Percentiles rank a stretch among this genome's conserved stretches.
Evolutionary conservation across 2,329 filamentous ascomycete species (phyloP).

Genomic region (Zelopaecilomyces penicillatus): DNA sequence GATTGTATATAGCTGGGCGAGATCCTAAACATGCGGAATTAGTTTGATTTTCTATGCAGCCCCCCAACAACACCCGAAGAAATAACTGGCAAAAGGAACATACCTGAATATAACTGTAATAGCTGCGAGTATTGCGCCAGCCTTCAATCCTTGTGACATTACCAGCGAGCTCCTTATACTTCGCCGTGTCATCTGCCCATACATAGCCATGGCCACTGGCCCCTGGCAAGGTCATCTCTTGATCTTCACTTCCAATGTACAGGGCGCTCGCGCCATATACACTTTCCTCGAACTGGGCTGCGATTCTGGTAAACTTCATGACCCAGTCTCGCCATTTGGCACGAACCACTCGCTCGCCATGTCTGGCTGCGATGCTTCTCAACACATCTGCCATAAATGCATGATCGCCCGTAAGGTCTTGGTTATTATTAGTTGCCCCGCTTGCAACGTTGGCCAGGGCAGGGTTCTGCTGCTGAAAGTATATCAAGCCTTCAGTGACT

Average conservation of each 20-base stretch:
- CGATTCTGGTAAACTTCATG: constrained; percentile 84
- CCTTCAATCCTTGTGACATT: constrained; percentile 92
- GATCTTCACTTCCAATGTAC: constrained; percentile 72
- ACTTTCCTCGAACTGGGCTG: constrained; percentile 88
- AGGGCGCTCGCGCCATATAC: constrained; percentile 91
- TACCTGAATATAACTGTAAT: constrained; percentile 90
- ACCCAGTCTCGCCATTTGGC: constrained; percentile 94
- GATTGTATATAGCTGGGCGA: constrained; percentile 54
- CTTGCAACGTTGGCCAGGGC: constrained; percentile 42
- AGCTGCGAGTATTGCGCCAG: constrained; percentile 91
- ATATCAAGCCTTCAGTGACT: constrained; percentile 74
- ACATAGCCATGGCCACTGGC: constrained; percentile 86
- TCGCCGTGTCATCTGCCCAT: constrained; percentile 76
- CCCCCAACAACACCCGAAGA: too few species aligned
- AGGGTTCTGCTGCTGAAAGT: constrained; percentile 76
- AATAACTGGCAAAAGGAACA: constrained; percentile 10
- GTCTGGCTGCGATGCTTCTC: constrained; percentile 72
- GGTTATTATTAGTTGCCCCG: constrained; percentile 30
- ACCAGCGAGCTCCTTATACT: constrained; percentile 78
- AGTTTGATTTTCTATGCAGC: too few species aligned
- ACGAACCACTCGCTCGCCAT: constrained; percentile 82
- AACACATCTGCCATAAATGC: constrained; percentile 84
- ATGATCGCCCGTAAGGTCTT: constrained; percentile 76
- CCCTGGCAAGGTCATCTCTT: constrained; percentile 47
- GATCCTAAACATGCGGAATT: constrained; percentile 38